Evolutionary conservation across 1,284 basidiomycete species (phyloP).

Genomic region (Fomitopsis betulina): DNA sequence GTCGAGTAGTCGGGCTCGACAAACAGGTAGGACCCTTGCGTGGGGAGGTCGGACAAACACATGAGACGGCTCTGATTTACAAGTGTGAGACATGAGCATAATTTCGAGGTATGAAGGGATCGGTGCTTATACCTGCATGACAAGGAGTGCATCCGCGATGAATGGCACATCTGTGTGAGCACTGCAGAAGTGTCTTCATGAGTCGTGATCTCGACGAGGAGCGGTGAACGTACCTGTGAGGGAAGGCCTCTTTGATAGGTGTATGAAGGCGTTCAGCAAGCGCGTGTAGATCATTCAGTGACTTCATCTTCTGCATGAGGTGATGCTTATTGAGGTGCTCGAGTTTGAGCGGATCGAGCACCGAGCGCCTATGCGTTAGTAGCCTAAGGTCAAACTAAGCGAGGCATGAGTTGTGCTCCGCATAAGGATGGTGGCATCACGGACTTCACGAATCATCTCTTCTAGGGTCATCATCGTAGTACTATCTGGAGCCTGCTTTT

Average conservation of each 20-base stretch:
- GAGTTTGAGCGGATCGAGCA: slow-evolving; percentile 68
- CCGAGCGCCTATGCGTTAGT: slow-evolving; percentile 72
- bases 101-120: not conserved
- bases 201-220: not conserved
- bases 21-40: slow-evolving; percentile 73
- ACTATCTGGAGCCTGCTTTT: slow-evolving; percentile 51
- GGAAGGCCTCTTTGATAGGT: slow-evolving; percentile 44
- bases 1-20: slow-evolving; percentile 55
- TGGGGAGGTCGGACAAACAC: slow-evolving; percentile 65
- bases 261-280: slow-evolving; percentile 47
- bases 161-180: slow-evolving; percentile 47
- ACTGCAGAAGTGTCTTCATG: slow-evolving; percentile 24
- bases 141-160: slow-evolving; percentile 51
- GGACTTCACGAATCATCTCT: slow-evolving; percentile 61
- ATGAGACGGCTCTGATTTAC: slow-evolving; percentile 57
- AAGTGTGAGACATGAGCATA: not conserved
- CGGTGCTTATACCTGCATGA: slow-evolving; percentile 42
- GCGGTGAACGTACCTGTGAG: slow-evolving; percentile 30
- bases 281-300: slow-evolving; percentile 36
- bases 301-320: slow-evolving; percentile 46
- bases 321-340: slow-evolving; percentile 79
- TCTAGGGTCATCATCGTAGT: slow-evolving; percentile 60
- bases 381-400: slow-evolving; percentile 64
- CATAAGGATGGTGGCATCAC: not conserved
- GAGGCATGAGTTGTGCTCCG: not conserved